A percentile compares a stretch with the other conserved stretches of the same genome.
Evolutionary conservation across 1,284 basidiomycete genomes (phyloP).

Genomic region (Ganoderma resinaceum): DNA sequence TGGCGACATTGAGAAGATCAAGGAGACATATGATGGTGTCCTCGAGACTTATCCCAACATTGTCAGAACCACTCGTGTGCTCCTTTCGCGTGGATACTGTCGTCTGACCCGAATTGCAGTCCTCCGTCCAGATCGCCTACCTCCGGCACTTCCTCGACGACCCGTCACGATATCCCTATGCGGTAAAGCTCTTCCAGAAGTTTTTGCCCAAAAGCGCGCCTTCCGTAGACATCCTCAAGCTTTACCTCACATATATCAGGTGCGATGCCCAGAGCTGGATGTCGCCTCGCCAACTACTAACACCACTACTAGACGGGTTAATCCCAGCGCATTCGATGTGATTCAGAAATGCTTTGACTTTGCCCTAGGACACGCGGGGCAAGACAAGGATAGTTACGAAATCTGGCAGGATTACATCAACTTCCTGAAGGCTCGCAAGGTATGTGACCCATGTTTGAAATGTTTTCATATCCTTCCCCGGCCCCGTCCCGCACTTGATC

Average conservation of each 20-base stretch:
- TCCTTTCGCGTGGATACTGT: conserved; percentile 5
- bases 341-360: conserved; percentile 95
- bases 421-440: conserved; percentile 84
- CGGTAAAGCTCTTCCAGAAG: conserved; percentile 81
- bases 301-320: conserved; percentile 42
- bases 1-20: conserved; percentile 72
- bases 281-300: background rate
- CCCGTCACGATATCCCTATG: conserved; percentile 67
- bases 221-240: conserved; percentile 87
- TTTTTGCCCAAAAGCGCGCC: conserved; percentile 80
- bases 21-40: conserved; percentile 76
- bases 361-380: conserved; percentile 89
- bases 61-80: conserved; percentile 48
- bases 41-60: conserved; percentile 83
- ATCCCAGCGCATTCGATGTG: conserved; percentile 68
- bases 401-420: conserved; percentile 86
- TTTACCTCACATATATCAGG: conserved; percentile 86
- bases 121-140: conserved; percentile 81
- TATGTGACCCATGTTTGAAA: conserved; percentile 42
- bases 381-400: conserved; percentile 79
- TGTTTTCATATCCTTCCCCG: background rate
- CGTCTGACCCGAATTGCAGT: conserved; percentile 49
- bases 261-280: conserved; percentile 44
- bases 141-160: conserved; percentile 75
- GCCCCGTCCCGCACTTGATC: background rate